Evolutionary conservation across 768 basidiomycete species (phyloP).

Genomic region (Imleria badia): DNA sequence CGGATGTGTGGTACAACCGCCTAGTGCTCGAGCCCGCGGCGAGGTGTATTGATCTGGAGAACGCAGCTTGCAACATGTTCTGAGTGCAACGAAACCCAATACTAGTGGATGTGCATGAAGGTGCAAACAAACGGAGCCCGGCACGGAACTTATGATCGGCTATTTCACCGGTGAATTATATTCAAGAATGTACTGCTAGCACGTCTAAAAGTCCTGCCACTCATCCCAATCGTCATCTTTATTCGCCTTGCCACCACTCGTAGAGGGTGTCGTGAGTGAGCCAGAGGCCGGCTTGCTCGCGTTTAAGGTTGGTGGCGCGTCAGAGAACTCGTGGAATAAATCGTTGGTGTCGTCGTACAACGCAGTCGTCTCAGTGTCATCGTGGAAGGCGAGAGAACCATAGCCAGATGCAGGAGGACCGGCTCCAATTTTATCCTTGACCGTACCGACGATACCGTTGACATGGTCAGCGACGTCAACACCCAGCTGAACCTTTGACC

Average conservation of each 20-base stretch:
- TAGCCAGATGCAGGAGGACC: slow-evolving; percentile 57
- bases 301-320: slow-evolving; percentile 18
- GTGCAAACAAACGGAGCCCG: not conserved
- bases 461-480: slow-evolving; percentile 84
- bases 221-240: slow-evolving; percentile 69
- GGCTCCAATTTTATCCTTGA: slow-evolving; percentile 55
- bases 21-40: slow-evolving; percentile 7
- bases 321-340: slow-evolving; percentile 46
- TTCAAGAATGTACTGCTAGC: not conserved
- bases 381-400: slow-evolving; percentile 44
- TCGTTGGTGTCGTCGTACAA: slow-evolving; percentile 67
- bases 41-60: slow-evolving; percentile 12
- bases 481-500: slow-evolving; percentile 75
- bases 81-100: not conserved
- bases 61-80: slow-evolving; percentile 21
- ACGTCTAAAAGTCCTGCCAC: slow-evolving; percentile 74
- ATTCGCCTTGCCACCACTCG: slow-evolving; percentile 19
- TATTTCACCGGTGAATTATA: slow-evolving; percentile 7
- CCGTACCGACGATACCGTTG: slow-evolving; percentile 63
- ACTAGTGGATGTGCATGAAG: too few species aligned
- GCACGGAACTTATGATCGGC: slow-evolving; percentile 26
- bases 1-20: slow-evolving; percentile 63
- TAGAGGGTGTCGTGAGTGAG: slow-evolving; percentile 5
- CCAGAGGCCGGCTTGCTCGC: slow-evolving; percentile 2
- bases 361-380: slow-evolving; percentile 56